Base-by-base conservation (phyloP, 2,329 filamentous ascomycete genomes). In the Aspergillus brasiliensis region DNA sequence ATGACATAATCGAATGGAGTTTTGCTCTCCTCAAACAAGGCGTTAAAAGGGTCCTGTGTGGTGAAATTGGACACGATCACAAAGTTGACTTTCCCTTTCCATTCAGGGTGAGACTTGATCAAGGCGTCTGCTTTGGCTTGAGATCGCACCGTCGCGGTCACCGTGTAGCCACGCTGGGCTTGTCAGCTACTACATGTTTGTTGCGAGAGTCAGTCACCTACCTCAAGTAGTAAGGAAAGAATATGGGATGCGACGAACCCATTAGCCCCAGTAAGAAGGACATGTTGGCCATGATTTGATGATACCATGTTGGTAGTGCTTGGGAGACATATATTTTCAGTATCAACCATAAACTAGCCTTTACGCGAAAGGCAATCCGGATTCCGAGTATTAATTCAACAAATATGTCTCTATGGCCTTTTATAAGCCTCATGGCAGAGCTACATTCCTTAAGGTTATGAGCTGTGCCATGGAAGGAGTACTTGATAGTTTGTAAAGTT, bases 1-100 rank as follows among this genome's bases (percentile, higher is more conserved):
- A 87, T 75, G 40, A 88, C 84, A 51, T 82, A 82, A 58, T 84
- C 81, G 55, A 87, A 67, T 0, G 73, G 25, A 11, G 7, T 34
- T 13, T 47, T 57, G 38, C 52, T 7, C 8, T 56, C 51, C 13
- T 61, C 3, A 23, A 66, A 67, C 2, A 66, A 5, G 8, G 55
- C 13, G 53, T 78, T 81, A 1, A 82, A 80, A 3, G 71, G 78
- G 72, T 79, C 64, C 74, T 62, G 17, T 2, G 59, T 49, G 8
- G 64, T 68, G 13, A 69, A 62, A 17, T 70, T 66, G 2, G 65
- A 27, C 1, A 83, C 79, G 1, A 84, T 77, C 31, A 75, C 69
- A 17, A 87, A 81, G 31, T 78, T 77, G 13, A 80, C 77, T 47
- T 71, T 68, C 59, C 68, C 69, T 48, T 65, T 58, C 60, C 79